Conservation (phyloP, 805 yeast species). For the Naumovozyma castellii region DNA sequence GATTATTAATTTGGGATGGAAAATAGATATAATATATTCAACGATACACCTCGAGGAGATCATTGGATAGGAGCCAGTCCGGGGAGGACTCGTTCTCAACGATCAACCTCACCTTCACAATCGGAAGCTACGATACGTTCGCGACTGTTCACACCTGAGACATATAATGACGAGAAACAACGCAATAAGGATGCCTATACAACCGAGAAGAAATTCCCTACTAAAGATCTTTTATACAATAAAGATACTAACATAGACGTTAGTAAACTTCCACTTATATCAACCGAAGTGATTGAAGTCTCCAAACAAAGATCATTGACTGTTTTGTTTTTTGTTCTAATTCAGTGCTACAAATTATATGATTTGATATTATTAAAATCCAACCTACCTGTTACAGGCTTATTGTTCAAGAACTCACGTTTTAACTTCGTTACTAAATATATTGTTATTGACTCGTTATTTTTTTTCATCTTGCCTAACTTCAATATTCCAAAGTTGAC, state of each 20-base stretch:
- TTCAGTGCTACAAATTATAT: slow-evolving; percentile 83
- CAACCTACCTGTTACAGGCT: slow-evolving; percentile 28
- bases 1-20: slow-evolving; percentile 3
- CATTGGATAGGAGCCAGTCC: slow-evolving; percentile 23
- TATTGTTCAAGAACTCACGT: slow-evolving; percentile 37
- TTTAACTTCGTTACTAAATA: slow-evolving; percentile 62
- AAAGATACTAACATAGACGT: not conserved
- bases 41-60: slow-evolving; percentile 24
- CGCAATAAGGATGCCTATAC: not conserved
- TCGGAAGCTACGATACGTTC: not conserved
- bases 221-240: not conserved
- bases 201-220: not conserved
- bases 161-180: not conserved
- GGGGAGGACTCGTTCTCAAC: not conserved
- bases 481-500: slow-evolving; percentile 68
- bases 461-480: slow-evolving; percentile 60
- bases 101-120: not conserved
- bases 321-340: slow-evolving; percentile 52
- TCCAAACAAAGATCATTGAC: slow-evolving; percentile 68
- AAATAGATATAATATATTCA: slow-evolving; percentile 10
- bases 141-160: not conserved
- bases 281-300: slow-evolving; percentile 55
- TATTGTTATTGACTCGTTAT: slow-evolving; percentile 59
- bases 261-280: slow-evolving; percentile 40
- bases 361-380: slow-evolving; percentile 55